A percentile compares a stretch with the other conserved stretches of the same genome.
Conservation (phyloP, 148 eudicot species). For the Heliamphora exappendiculata region DNA sequence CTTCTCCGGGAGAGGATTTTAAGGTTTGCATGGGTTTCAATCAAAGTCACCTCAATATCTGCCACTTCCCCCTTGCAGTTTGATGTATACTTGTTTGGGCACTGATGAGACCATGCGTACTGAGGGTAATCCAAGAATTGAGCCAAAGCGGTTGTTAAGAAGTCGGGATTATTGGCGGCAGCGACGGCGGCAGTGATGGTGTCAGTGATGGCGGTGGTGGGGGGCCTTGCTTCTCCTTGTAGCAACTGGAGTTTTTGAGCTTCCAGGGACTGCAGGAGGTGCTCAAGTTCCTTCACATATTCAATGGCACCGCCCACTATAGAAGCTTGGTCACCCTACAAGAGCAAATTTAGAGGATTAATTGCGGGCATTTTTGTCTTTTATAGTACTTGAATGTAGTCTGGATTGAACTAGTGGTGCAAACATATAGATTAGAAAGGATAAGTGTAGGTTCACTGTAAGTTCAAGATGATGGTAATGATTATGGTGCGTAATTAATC, state of each 20-base stretch:
- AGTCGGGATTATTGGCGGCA: too few species aligned
- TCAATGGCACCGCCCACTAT: constrained; percentile 95
- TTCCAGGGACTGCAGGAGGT: constrained; percentile 62
- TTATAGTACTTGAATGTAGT: background rate
- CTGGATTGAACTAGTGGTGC: background rate
- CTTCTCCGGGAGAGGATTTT: constrained; percentile 40
- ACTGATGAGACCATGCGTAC: constrained; percentile 36
- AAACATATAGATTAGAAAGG: background rate
- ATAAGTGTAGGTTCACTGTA: background rate
- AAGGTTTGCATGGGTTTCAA: constrained; percentile 76
- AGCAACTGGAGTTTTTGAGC: constrained; percentile 40
- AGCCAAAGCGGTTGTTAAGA: constrained; percentile 26
- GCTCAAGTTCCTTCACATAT: constrained; percentile 82
- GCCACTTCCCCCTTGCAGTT: constrained; percentile 41
- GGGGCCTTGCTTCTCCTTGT: constrained; percentile 15
- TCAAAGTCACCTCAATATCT: constrained; percentile 73
- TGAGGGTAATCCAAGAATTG: constrained; percentile 61
- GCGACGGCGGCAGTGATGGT: constrained; percentile 11
- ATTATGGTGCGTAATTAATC: background rate
- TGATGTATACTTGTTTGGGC: constrained; percentile 31
- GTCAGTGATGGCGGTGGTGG: background rate
- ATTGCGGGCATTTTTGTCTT: background rate
- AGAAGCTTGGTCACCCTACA: constrained; percentile 94
- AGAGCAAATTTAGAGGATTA: background rate
- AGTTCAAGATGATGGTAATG: background rate